Base-by-base conservation (phyloP, 2,329 filamentous ascomycete species). In the Zymoseptoria tritici region DNA sequence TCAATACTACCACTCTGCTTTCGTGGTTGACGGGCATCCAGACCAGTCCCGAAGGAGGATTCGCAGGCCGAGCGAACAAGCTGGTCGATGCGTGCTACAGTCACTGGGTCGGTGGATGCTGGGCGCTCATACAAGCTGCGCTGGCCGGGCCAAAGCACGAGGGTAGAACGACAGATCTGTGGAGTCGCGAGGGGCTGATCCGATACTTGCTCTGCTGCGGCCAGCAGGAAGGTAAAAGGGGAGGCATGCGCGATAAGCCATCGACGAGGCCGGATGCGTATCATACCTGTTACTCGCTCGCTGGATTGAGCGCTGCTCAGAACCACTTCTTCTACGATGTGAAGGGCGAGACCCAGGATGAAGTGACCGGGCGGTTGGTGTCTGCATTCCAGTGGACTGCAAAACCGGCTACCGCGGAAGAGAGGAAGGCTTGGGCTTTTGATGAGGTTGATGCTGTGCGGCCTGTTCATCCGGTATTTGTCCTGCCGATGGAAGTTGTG, bases 51-150 rank as follows among this genome's bases (percentile, higher is more conserved):
- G 94, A 97, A 74, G 92, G 92, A 64, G 94, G 94, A 42, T 92
- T 96, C 71, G 89, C 90, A 49, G 94, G 94, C 62, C 88, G 94
- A 67, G 96, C 93, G 26, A 97, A 97, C 80, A 99, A 99, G 78
- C 82, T 99, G 31, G 94, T 97, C 31, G 94, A 99, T 74, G 94
- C 93, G 52, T 99, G 94, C 77, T 99, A 99, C 78, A 96, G 90
- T 73, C 93, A 97, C 76, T 99, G 94, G 94, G 88, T 96, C 36
- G 94, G 94, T 57, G 89, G 89, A 57, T 97, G 92, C 78, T 99
- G 92, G 90, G 88, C 93, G 52, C 77, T 99, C 65, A 80, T 97
- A 66, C 89, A 97, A 78, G 90, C 90, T 59, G 87, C 87, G 57
- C 77, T 94, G 60, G 82, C 83, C 66, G 83, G 82, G 26, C 78